A percentile compares a stretch with the other conserved stretches of the same genome.
phyloP scores from a whole-genome alignment of 169 alveolate genomes.

The Cryptosporidium muris region DNA sequence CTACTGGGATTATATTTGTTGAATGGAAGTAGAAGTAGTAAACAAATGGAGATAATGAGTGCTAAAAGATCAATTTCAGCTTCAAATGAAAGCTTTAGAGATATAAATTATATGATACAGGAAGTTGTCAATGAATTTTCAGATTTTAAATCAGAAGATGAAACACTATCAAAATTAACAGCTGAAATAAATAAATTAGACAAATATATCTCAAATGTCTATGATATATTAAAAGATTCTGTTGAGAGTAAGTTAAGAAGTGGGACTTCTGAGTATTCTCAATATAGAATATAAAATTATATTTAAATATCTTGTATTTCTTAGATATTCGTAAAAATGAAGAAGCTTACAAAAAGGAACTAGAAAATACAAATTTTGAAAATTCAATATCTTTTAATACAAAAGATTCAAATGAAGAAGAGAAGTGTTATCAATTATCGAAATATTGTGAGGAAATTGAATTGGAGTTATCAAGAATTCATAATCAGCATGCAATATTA shows the following conservation, averaged over 20 bases:
- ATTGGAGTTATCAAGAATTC: slow-evolving; percentile 38
- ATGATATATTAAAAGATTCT: neutral
- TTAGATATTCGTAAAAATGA: slow-evolving; percentile 29
- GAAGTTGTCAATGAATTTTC: neutral
- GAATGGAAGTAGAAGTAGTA: neutral
- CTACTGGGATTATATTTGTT: no score
- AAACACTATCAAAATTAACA: no score
- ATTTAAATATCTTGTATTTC: neutral
- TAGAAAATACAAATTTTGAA: slow-evolving; percentile 17
- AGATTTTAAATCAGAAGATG: no score
- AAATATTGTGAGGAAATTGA: slow-evolving; percentile 54
- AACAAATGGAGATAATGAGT: neutral
- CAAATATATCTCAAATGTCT: slow-evolving; percentile 13
- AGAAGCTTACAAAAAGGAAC: slow-evolving; percentile 16
- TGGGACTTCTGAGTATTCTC: slow-evolving; percentile 4
- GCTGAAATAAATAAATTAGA: neutral
- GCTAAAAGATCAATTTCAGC: slow-evolving; percentile 36
- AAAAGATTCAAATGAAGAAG: neutral
- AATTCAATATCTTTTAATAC: neutral
- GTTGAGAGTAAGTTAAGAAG: neutral
- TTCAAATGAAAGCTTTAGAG: slow-evolving; percentile 32
- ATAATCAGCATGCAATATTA: slow-evolving; percentile 33
- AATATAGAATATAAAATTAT: no score
- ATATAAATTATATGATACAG: slow-evolving; percentile 21
- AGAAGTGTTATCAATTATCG: slow-evolving; percentile 1